Conservation (phyloP, 2,329 filamentous ascomycete genomes). For the Alternaria triticimaculans region DNA sequence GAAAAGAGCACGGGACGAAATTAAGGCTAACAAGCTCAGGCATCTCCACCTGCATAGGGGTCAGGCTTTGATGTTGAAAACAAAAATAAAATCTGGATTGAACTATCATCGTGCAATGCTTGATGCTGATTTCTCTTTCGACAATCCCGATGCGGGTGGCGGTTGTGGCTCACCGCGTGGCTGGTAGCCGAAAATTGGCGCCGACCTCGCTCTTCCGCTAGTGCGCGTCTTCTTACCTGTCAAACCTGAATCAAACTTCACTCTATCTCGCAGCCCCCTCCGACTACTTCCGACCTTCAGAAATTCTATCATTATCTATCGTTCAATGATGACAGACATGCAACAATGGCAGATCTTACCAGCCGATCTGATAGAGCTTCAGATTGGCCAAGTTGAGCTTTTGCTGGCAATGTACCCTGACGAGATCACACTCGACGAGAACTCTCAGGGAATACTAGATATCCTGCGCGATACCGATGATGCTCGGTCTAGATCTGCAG, state of each 20-base stretch:
- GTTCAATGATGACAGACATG: background rate
- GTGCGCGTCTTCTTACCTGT: background rate
- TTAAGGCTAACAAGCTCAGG: constrained; percentile 1
- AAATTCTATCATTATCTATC: background rate
- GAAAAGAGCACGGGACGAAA: background rate
- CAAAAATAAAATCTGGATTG: background rate
- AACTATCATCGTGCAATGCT: background rate
- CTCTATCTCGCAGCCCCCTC: background rate
- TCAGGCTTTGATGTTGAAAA: background rate
- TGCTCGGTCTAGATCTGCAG: background rate
- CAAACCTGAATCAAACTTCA: background rate
- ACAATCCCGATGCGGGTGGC: background rate
- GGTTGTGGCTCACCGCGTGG: constrained; percentile 4
- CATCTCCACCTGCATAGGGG: background rate
- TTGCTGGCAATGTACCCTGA: constrained; percentile 39
- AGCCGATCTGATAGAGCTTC: constrained; percentile 32
- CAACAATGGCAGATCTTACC: constrained; percentile 29
- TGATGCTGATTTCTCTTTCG: background rate
- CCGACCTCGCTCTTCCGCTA: constrained; percentile 4
- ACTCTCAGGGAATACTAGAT: constrained; percentile 13
- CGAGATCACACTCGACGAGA: constrained; percentile 21
- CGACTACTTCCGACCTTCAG: background rate
- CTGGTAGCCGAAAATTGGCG: constrained; percentile 12
- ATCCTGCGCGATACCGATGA: constrained; percentile 12
- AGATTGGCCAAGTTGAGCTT: constrained; percentile 39